Percentiles rank a stretch among this genome's conserved stretches.
These are phyloP conservation scores for Monosporozyma unispora DNA, from an alignment of 805 yeast species.

Conservation along the genomic window DNA sequence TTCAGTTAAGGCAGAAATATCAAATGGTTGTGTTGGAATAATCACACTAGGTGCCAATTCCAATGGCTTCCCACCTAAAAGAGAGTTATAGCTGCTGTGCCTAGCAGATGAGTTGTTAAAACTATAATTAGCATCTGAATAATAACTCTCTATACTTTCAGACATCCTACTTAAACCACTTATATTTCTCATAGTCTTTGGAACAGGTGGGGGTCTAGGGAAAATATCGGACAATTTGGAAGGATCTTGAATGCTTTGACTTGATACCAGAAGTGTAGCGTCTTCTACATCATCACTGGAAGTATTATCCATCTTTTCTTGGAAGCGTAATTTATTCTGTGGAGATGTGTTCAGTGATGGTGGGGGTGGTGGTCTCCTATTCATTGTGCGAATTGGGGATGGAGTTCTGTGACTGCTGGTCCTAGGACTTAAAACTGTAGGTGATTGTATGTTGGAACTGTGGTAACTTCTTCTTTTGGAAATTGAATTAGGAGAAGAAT, in stretches of 20 bases:
- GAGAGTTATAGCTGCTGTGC: conserved; percentile 27
- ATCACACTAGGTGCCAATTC: conserved; percentile 29
- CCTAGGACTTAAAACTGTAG: conserved; percentile 3
- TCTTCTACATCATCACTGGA: not conserved
- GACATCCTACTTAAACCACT: conserved; percentile 22
- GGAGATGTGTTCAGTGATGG: conserved; percentile 8
- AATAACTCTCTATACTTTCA: conserved; percentile 26
- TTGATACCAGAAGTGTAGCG: not conserved
- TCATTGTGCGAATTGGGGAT: conserved; percentile 4
- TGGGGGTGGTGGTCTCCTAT: conserved; percentile 24
- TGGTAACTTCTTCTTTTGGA: not conserved
- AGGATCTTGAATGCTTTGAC: not conserved
- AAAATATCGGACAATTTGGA: not conserved
- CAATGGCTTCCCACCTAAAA: conserved; percentile 27
- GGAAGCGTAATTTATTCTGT: not conserved
- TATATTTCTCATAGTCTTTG: conserved; percentile 12
- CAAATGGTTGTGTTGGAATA: conserved; percentile 49
- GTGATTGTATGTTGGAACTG: not conserved
- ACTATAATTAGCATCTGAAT: conserved; percentile 29
- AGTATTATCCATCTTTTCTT: not conserved
- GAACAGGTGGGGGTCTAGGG: conserved; percentile 16
- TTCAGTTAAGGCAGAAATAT: conserved; percentile 39
- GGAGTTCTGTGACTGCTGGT: conserved; percentile 19
- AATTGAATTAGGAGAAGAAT: not conserved
- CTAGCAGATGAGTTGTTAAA: conserved; percentile 26